These are phyloP conservation scores for Ceratobasidium sp. DNA, from an alignment of 1,284 basidiomycete species.

Conservation along the genomic window DNA sequence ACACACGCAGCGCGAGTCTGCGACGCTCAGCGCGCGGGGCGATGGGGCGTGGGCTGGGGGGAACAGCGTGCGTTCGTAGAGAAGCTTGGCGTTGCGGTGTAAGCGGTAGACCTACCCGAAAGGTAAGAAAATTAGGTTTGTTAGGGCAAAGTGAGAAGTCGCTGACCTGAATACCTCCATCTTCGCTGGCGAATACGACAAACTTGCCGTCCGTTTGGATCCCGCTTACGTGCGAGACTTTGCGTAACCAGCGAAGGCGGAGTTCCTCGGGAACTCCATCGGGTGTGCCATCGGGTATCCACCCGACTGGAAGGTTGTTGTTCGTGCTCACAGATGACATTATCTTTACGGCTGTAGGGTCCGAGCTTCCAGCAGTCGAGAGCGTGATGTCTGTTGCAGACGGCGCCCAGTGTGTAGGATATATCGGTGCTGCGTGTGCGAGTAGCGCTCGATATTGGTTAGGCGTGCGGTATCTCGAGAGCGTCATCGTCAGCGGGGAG, in stretches of 20 bases:
- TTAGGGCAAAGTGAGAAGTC: slow-evolving; percentile 17
- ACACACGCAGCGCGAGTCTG: slow-evolving; percentile 82
- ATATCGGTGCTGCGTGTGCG: slow-evolving; percentile 78
- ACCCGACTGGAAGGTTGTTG: slow-evolving; percentile 66
- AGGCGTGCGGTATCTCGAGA: slow-evolving; percentile 52
- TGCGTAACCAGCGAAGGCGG: slow-evolving; percentile 66
- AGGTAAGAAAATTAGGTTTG: slow-evolving; percentile 49
- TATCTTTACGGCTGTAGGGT: neutral
- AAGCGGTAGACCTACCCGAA: slow-evolving; percentile 76
- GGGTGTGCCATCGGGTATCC: slow-evolving; percentile 69
- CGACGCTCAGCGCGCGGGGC: slow-evolving; percentile 67
- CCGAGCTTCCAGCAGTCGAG: slow-evolving; percentile 50
- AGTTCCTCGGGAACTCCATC: slow-evolving; percentile 67
- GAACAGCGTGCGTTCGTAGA: slow-evolving; percentile 72
- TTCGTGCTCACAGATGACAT: slow-evolving; percentile 19
- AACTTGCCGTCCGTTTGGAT: slow-evolving; percentile 84
- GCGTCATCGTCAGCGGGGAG: slow-evolving; percentile 52
- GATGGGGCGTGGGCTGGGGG: slow-evolving; percentile 74
- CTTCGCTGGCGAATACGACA: slow-evolving; percentile 77
- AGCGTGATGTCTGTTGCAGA: slow-evolving; percentile 79
- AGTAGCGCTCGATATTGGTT: slow-evolving; percentile 73
- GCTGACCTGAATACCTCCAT: slow-evolving; percentile 50
- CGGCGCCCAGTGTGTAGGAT: slow-evolving; percentile 81
- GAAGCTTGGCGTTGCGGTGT: slow-evolving; percentile 70
- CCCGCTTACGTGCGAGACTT: slow-evolving; percentile 71